phyloP scores from a whole-genome alignment of 768 basidiomycete species.

The Lepiota venenata region DNA sequence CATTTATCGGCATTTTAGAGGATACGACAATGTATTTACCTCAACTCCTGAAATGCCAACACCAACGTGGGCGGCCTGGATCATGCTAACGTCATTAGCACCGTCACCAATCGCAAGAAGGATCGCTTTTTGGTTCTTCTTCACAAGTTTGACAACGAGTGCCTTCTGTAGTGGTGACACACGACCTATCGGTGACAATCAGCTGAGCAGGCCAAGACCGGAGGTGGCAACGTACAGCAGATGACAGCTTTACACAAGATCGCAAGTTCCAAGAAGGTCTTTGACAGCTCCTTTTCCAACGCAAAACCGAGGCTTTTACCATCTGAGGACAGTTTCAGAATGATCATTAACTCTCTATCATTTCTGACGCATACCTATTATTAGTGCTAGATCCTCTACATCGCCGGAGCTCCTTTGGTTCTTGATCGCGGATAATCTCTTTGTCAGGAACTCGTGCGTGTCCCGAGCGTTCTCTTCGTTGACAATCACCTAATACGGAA shows the following conservation, averaged over 20 bases:
- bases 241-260: conserved; percentile 99
- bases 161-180: conserved; percentile 98
- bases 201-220: not conserved
- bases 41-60: conserved; percentile 98
- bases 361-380: conserved; percentile 68
- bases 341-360: not conserved
- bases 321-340: conserved; percentile 45
- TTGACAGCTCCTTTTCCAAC: conserved; percentile 88
- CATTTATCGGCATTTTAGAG: not conserved
- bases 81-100: conserved; percentile 99
- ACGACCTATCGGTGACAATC: conserved; percentile 54
- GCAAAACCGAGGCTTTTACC: conserved; percentile 94
- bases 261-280: conserved; percentile 89
- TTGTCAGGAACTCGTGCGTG: conserved; percentile 83
- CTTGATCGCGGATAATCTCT: conserved; percentile 88
- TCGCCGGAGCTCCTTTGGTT: conserved; percentile 90
- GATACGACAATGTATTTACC: conserved; percentile 35
- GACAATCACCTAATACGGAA: conserved; percentile 73
- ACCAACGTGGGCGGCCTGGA: conserved; percentile 97
- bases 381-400: conserved; percentile 88
- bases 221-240: conserved; percentile 63
- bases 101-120: conserved; percentile 97
- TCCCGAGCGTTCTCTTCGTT: conserved; percentile 85
- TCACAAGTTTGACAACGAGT: conserved; percentile 96
- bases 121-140: conserved; percentile 91